phyloP scores from a whole-genome alignment of 1,284 basidiomycete genomes.

The Ceratobasidium sp. region DNA sequence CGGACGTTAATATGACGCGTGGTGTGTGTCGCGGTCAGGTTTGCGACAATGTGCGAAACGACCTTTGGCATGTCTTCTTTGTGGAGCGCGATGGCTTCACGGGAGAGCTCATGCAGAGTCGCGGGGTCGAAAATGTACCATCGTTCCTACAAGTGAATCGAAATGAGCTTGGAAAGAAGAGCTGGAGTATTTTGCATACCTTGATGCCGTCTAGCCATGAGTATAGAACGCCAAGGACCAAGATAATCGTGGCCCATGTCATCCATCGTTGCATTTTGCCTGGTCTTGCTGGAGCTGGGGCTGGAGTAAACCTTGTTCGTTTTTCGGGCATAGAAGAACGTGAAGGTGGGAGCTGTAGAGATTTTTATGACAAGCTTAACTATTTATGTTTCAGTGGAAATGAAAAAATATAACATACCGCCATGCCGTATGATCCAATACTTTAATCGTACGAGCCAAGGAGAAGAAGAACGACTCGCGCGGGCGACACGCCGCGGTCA shows the following conservation, averaged over 20 bases:
- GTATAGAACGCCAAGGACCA: conserved; percentile 55
- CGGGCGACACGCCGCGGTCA: conserved; percentile 18
- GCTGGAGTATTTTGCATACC: conserved; percentile 53
- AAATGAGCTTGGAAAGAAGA: conserved; percentile 54
- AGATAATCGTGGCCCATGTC: conserved; percentile 33
- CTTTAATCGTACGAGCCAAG: conserved; percentile 32
- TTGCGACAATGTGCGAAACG: conserved; percentile 78
- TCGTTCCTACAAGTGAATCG: conserved; percentile 54
- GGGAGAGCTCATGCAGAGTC: conserved; percentile 72
- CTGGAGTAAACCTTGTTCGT: conserved; percentile 25
- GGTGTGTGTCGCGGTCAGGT: conserved; percentile 73
- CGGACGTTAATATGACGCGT: conserved; percentile 55
- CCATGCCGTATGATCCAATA: too few relatives aligned
- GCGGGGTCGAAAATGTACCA: conserved; percentile 80
- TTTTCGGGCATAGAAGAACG: conserved; percentile 20
- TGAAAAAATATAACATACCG: too few relatives aligned
- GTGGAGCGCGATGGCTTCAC: conserved; percentile 72
- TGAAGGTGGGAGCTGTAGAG: neutral
- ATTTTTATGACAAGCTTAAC: neutral
- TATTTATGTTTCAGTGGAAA: too few relatives aligned
- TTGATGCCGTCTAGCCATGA: conserved; percentile 68
- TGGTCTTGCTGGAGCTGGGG: conserved; percentile 12
- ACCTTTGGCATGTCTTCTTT: conserved; percentile 73
- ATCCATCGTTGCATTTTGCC: conserved; percentile 34
- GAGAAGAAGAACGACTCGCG: neutral